These are phyloP conservation scores for Raddia distichophylla DNA, from an alignment of 176 grass and related monocot species.

Conservation along the genomic window DNA sequence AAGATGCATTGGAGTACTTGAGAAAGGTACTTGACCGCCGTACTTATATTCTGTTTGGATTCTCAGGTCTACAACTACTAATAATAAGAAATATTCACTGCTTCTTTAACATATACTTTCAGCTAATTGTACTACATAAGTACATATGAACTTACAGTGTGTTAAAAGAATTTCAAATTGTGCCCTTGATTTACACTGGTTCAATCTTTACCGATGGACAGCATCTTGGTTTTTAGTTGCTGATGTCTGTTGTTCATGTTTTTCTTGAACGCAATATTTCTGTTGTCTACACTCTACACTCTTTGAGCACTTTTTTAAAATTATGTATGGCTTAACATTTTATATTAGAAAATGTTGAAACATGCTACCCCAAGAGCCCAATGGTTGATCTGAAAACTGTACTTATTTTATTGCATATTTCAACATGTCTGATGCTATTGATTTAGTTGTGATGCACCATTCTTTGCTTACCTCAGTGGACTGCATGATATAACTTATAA, in stretches of 20 bases:
- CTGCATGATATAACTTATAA: not conserved
- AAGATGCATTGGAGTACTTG: slow-evolving; percentile 78
- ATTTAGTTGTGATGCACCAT: not conserved
- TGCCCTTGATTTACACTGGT: slow-evolving; percentile 1
- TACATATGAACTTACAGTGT: not conserved
- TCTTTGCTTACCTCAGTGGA: slow-evolving; percentile 7
- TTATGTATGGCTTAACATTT: not conserved
- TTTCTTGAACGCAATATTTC: not conserved
- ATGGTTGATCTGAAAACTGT: not conserved
- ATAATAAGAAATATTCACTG: slow-evolving; percentile 8
- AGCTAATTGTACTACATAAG: not conserved
- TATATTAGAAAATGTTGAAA: not conserved
- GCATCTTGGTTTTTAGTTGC: not conserved
- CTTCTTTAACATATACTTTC: slow-evolving; percentile 16
- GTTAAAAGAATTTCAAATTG: not conserved
- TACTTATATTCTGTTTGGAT: not conserved
- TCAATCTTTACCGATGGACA: not conserved
- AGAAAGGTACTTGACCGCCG: slow-evolving; percentile 62
- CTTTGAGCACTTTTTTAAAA: not conserved
- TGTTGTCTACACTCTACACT: not conserved
- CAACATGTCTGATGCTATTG: not conserved
- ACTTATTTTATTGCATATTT: not conserved
- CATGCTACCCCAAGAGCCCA: not conserved
- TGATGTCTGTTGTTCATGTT: not conserved
- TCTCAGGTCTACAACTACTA: not conserved